Percentiles rank a stretch among this genome's conserved stretches.
These are phyloP conservation scores for Solanum virginianum DNA, from an alignment of 257 asterid genomes.

Conservation along the genomic window DNA sequence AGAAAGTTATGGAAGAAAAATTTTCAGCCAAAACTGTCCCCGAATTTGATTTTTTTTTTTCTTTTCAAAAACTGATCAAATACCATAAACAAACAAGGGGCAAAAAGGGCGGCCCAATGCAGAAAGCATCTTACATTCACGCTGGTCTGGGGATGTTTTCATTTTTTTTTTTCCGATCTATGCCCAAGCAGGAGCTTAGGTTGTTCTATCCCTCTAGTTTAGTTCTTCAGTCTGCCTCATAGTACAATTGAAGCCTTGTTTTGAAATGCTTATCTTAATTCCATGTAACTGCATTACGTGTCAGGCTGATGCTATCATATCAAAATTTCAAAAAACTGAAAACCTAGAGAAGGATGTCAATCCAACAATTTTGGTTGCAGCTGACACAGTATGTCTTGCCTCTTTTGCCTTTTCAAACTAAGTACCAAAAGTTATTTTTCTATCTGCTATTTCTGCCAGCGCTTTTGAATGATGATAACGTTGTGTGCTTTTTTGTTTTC, in stretches of 20 bases:
- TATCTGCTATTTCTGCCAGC: not conserved
- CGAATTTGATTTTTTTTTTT: not conserved
- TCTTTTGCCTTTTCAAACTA: not conserved
- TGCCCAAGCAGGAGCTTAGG: not conserved
- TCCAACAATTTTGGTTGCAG: constrained; percentile 52
- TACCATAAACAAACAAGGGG: not conserved
- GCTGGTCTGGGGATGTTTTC: not conserved
- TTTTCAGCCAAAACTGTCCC: not conserved
- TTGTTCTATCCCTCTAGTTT: not conserved
- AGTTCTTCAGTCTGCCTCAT: not conserved
- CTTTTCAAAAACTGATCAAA: not conserved
- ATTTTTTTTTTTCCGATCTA: not conserved
- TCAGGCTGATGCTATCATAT: constrained; percentile 81
- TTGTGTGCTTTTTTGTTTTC: not conserved
- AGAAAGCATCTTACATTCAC: not conserved
- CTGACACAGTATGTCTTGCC: constrained; percentile 74
- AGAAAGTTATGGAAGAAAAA: not conserved
- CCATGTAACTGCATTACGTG: constrained; percentile 13
- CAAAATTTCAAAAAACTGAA: constrained; percentile 27
- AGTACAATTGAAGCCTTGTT: not conserved
- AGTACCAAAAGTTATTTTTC: not conserved
- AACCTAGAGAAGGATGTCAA: constrained; percentile 39
- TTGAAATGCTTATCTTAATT: constrained; percentile 2
- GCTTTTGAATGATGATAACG: not conserved
- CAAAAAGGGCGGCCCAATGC: not conserved